Base-by-base conservation (phyloP, 805 yeast genomes). In the Suhomyces faveliae region DNA sequence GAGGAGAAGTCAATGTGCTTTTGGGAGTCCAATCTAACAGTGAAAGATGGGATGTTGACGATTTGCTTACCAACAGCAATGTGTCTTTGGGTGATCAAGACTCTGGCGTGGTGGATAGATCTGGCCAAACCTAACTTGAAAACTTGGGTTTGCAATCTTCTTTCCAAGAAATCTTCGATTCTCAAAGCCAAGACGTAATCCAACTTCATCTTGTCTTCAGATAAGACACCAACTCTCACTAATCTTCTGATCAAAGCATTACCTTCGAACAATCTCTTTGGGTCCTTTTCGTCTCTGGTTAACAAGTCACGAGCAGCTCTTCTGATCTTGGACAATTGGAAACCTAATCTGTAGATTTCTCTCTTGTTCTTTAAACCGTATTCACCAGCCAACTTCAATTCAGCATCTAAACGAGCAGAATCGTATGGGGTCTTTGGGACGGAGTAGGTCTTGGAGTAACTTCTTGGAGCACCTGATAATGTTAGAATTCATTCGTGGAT, bases 261-360 rank as follows among this genome's bases (percentile, higher is more conserved):
- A 88, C 99, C 99, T 82, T 94, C 99, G 84, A 94, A 94, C 73
- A 94, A 87, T 84, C 99, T 90, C 89, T 91, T 94, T 86, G 96
- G 97, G 80, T 94, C 99, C 86, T 94, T 94, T 84, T 94, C 99
- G 72, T 94, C 99, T 84, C 97, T 90, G 84, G 99, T 94, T 79
- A 94, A 86, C 71, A 94, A 83, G 73, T 94, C 98, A 87, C 99
- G 96, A 74, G 99, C 99, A 77, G 99, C 99, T 84, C 99, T 90
- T 84, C 99, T 91, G 76, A 94, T 92, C 86, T 94, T 94, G 60
- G 99, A 94, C 73, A 94, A 88, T 83, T 94, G 98, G 85, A 87
- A 89, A 77, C 95, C 95, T 76, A 94, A 91, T 87, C 99, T 90
- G 96, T 94, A 94, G 78, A 94, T 89, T 82, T 94, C 99, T 77